Conservation (phyloP, 2,329 filamentous ascomycete genomes). For the Simplicillium sp. region DNA sequence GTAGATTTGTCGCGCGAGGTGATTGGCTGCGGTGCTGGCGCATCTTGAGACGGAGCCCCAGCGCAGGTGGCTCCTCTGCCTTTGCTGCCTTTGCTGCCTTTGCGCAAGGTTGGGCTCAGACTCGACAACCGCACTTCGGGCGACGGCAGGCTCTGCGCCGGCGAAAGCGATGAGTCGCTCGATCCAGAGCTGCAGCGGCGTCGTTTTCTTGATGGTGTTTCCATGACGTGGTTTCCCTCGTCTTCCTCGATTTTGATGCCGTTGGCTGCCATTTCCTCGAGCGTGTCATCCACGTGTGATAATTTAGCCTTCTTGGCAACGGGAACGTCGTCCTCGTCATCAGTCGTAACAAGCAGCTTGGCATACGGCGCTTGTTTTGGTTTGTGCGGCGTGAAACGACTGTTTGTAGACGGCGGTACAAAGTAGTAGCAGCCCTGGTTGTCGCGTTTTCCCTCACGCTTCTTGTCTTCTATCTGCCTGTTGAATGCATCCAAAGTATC, state of each 20-base stretch:
- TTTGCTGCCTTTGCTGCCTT: no score
- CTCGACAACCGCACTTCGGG: constrained; percentile 15
- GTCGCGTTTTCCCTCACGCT: constrained; percentile 45
- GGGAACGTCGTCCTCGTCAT: constrained; percentile 12
- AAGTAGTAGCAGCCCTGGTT: constrained; percentile 45
- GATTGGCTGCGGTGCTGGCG: constrained; percentile 23
- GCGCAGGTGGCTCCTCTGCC: neutral
- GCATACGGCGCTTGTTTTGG: constrained; percentile 40
- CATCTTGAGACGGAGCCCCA: constrained; percentile 4
- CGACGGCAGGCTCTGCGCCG: constrained; percentile 27
- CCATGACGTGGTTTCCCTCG: constrained; percentile 14
- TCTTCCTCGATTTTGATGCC: constrained; percentile 2
- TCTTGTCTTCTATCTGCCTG: constrained; percentile 40
- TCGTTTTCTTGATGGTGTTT: constrained; percentile 26
- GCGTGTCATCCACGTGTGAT: constrained; percentile 7
- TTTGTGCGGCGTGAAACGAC: constrained; percentile 30
- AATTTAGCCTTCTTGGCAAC: constrained; percentile 27
- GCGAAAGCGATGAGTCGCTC: constrained; percentile 33
- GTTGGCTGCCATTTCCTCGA: constrained; percentile 3
- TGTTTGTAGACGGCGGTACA: constrained; percentile 34
- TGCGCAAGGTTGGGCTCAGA: neutral
- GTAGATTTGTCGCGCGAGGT: constrained; percentile 28
- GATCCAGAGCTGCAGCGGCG: constrained; percentile 25
- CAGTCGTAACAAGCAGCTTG: constrained; percentile 19
- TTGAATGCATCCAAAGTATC: constrained; percentile 42